Percentiles rank a stretch among this genome's conserved stretches.
Evolutionary conservation across 75 land plant species (phyloP).

Genomic region (Selaginella moellendorffii): DNA sequence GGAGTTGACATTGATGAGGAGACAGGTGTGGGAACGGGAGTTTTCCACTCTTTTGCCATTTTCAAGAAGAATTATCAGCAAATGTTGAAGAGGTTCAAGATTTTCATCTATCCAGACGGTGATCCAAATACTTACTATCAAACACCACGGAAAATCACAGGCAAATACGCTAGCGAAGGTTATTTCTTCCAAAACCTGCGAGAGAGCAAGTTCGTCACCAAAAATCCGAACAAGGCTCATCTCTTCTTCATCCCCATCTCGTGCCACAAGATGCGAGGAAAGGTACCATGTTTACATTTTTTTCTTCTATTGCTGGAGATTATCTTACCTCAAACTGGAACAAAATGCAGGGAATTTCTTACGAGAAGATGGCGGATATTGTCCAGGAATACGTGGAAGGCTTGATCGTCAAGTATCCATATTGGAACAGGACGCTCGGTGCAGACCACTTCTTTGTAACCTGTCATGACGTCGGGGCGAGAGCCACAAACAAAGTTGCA

Average conservation of each 20-base stretch:
- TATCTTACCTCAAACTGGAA: no score
- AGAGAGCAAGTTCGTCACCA: slow-evolving; percentile 52
- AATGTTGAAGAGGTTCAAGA: slow-evolving; percentile 49
- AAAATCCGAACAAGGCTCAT: slow-evolving; percentile 56
- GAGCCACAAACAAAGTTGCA: slow-evolving; percentile 65
- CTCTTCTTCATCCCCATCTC: slow-evolving; percentile 83
- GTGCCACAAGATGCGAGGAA: slow-evolving; percentile 84
- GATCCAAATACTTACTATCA: slow-evolving; percentile 69
- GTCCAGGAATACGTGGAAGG: slow-evolving; percentile 52
- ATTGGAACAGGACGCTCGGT: slow-evolving; percentile 87
- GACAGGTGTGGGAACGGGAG: not conserved
- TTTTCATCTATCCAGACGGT: slow-evolving; percentile 66
- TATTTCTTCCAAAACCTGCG: slow-evolving; percentile 80
- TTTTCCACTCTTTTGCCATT: slow-evolving; percentile 31
- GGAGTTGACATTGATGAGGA: not conserved
- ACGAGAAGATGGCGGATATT: slow-evolving; percentile 82
- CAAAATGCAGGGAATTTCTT: slow-evolving; percentile 53
- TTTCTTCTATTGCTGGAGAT: no score
- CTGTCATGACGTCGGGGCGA: slow-evolving; percentile 94
- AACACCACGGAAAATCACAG: slow-evolving; percentile 79
- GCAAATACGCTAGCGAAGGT: slow-evolving; percentile 89
- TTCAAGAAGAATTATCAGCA: slow-evolving; percentile 34
- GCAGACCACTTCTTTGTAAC: slow-evolving; percentile 95
- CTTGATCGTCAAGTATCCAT: slow-evolving; percentile 61
- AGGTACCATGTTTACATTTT: no score